These are phyloP conservation scores for Diaporthe helianthi DNA, from an alignment of 2,329 filamentous ascomycete species.

Conservation along the genomic window DNA sequence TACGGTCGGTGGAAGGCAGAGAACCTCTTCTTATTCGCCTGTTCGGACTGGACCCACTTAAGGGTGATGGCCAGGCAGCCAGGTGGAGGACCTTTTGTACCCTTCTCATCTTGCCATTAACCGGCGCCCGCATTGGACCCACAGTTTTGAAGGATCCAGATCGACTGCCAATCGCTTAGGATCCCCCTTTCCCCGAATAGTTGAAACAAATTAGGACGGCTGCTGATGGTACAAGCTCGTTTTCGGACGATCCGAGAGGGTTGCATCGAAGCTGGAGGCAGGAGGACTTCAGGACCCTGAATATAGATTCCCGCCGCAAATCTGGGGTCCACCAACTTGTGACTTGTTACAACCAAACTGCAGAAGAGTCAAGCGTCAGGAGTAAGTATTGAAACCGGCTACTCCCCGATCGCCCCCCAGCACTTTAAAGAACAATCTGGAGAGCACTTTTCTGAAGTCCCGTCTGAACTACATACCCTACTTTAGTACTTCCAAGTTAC, in stretches of 20 bases:
- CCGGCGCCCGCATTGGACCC: not conserved
- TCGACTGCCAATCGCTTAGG: conserved; percentile 11
- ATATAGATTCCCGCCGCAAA: conserved; percentile 13
- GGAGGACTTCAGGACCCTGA: conserved; percentile 8
- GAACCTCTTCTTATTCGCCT: not conserved
- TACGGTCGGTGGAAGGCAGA: not conserved
- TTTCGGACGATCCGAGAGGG: conserved; percentile 16
- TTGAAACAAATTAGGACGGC: conserved; percentile 18
- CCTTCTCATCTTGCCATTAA: conserved; percentile 1
- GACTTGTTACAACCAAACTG: conserved; percentile 20
- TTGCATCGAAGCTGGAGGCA: no score
- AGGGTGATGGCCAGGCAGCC: not conserved
- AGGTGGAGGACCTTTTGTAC: conserved; percentile 3
- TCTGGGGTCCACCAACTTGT: conserved; percentile 11
- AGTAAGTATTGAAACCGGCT: conserved; percentile 19
- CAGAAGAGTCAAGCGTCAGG: conserved; percentile 15
- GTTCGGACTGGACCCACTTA: not conserved
- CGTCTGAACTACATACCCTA: not conserved
- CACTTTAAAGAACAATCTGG: not conserved
- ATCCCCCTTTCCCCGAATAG: not conserved
- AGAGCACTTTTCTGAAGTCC: not conserved
- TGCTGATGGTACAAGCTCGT: conserved; percentile 17
- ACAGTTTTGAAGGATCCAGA: not conserved
- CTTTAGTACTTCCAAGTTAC: no score
- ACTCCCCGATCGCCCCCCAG: conserved; percentile 14